phyloP scores from a whole-genome alignment of 495 filamentous ascomycete species.

The Neurospora intermedia region DNA sequence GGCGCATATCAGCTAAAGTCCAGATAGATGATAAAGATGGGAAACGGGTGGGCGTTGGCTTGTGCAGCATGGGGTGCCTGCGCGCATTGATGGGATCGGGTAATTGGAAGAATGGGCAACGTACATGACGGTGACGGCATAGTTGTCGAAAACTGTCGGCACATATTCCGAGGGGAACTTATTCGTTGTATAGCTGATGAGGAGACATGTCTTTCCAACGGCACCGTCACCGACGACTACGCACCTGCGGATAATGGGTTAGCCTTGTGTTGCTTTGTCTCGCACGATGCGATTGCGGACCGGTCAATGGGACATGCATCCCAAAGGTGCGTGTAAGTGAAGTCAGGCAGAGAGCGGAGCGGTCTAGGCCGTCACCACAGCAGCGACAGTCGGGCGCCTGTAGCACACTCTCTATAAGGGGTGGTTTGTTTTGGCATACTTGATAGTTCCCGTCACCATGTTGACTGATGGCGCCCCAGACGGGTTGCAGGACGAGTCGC shows the following conservation, averaged over 20 bases:
- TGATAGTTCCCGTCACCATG: constrained; percentile 79
- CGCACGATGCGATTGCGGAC: neutral
- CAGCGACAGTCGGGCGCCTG: neutral
- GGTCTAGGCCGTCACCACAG: neutral
- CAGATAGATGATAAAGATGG: neutral
- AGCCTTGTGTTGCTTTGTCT: constrained; percentile 6
- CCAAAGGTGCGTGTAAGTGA: neutral
- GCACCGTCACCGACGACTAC: constrained; percentile 99
- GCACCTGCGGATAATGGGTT: constrained; percentile 49
- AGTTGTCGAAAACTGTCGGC: constrained; percentile 98
- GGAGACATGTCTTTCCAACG: constrained; percentile 95
- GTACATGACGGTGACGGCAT: constrained; percentile 98
- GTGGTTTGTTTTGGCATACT: constrained; percentile 43
- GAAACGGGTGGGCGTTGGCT: neutral
- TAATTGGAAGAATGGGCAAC: constrained; percentile 26
- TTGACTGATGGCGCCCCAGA: constrained; percentile 27
- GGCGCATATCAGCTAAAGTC: neutral
- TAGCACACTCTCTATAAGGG: neutral
- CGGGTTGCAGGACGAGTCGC: constrained; percentile 15
- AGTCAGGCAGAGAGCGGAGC: neutral
- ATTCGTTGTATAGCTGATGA: constrained; percentile 99
- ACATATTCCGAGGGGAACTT: constrained; percentile 99
- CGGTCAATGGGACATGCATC: neutral
- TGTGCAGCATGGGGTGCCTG: neutral
- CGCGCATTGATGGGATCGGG: neutral